Base-by-base conservation (phyloP, 768 basidiomycete species). In the Boletus sp. region DNA sequence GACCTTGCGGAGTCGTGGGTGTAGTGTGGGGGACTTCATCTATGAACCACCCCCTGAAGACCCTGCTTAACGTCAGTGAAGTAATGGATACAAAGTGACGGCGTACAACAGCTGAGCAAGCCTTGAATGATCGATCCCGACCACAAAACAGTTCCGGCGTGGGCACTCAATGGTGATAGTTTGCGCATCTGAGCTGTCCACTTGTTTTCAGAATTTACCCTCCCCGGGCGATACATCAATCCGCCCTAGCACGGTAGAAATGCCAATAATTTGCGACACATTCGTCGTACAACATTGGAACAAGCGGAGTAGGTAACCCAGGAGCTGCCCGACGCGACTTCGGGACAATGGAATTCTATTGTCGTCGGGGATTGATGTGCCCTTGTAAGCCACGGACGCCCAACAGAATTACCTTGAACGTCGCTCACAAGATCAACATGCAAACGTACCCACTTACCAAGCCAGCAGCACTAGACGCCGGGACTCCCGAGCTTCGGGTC, bases 361-460 rank as follows among this genome's bases (percentile, higher is more conserved):
- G 33, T 33, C 29, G 32, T 51, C 19, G 8, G 19, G 55, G 15
- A 25, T 32, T 34, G 46, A 14, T 13, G 6, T 23, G 14, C 46
- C 10, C 21, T 25, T 54, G 45, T 62, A 38, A 45, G 35, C 17
- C 46, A 44, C 4, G 19, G n/a, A 13, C 15, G 15, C 21, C 30
- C 4, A 39, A 14, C n/a, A 19, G 32, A 11, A 41, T n/a, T 8
- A 50, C 38, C 2, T 25, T 17, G 33, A 23, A 51, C 29, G 15
- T 13, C 51, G 14, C 51, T n/a, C 46, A 44, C 58, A 29, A 33
- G 34, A 41, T 44, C 49, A n/a, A 51, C 53, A 65, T 65, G 64
- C 56, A 55, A 53, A 47, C 30, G 1, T 50, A 41, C 3, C 37
- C 34, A 6, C 8, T 37, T 17, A 19, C 40, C 47, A n/a, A 37